Evolutionary conservation across 441 rosid genomes (phyloP).

Genomic region (Euphorbia celastroides): DNA sequence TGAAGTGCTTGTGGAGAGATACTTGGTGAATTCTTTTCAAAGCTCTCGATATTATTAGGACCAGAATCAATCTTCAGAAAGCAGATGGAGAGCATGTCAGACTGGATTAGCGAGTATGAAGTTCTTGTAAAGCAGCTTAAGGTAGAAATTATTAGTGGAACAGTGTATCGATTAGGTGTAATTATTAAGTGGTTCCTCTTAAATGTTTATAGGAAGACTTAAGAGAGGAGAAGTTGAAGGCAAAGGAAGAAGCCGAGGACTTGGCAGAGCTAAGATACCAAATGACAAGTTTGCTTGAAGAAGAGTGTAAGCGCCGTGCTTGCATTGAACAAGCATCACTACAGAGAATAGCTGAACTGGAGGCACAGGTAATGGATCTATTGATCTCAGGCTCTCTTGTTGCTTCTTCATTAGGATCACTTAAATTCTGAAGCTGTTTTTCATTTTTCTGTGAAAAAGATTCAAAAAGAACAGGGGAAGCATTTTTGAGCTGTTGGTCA

Average conservation of each 20-base stretch:
- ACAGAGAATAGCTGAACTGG: conserved; percentile 82
- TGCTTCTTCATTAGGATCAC: too few species aligned
- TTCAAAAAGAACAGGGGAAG: conserved; percentile 38
- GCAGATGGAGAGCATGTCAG: conserved; percentile 41
- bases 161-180: too few species aligned
- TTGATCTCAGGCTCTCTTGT: conserved; percentile 6
- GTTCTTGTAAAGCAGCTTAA: conserved; percentile 54
- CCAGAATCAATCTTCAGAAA: conserved; percentile 30
- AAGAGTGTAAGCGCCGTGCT: conserved; percentile 79
- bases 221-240: conserved; percentile 61
- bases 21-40: conserved; percentile 31
- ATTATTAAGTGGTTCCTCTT: too few species aligned
- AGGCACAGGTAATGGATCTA: conserved; percentile 52
- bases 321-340: conserved; percentile 68
- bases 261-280: conserved; percentile 81
- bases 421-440: conserved; percentile 15
- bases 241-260: conserved; percentile 90
- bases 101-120: conserved; percentile 51
- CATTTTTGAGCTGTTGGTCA: conserved; percentile 19
- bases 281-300: conserved; percentile 74
- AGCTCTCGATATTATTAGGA: conserved; percentile 26
- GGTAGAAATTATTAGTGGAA: conserved; percentile 36
- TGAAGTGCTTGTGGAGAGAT: conserved; percentile 35
- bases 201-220: conserved; percentile 52
- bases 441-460: conserved; percentile 30